A percentile compares a stretch with the other conserved stretches of the same genome.
Conservation (phyloP, 352 stramenopile genomes). For the Blastocystis sp. region DNA sequence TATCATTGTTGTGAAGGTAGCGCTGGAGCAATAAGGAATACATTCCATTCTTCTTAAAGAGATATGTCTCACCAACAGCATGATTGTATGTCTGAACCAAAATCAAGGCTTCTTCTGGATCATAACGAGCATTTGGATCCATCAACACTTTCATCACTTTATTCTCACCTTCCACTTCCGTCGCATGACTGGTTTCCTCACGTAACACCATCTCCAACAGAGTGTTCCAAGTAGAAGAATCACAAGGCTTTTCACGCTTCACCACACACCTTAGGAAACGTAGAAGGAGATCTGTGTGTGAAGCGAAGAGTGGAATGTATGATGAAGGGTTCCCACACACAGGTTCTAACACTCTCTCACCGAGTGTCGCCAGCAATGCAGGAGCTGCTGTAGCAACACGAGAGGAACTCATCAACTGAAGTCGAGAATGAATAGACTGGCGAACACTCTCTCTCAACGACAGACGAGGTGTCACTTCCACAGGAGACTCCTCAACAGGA, state of each 20-base stretch:
- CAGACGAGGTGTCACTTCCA: conserved; percentile 70
- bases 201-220: conserved; percentile 79
- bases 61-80: conserved; percentile 80
- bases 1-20: conserved; percentile 82
- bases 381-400: conserved; percentile 68
- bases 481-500: conserved; percentile 70
- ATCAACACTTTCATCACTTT: conserved; percentile 77
- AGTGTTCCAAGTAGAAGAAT: conserved; percentile 70
- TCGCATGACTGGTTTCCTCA: conserved; percentile 62
- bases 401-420: neutral
- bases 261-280: neutral
- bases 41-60: conserved; percentile 86
- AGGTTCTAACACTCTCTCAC: conserved; percentile 73
- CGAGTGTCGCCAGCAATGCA: conserved; percentile 77
- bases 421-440: neutral
- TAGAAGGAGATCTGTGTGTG: neutral
- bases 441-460: conserved; percentile 69
- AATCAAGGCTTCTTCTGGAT: conserved; percentile 83
- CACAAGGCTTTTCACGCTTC: neutral
- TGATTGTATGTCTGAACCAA: conserved; percentile 81
- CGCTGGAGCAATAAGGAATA: conserved; percentile 85
- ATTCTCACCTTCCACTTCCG: neutral
- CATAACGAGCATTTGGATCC: conserved; percentile 79
- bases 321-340: conserved; percentile 5
- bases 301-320: conserved; percentile 14